phyloP scores from a whole-genome alignment of 345 rosid species.

The Arabidopsis suecica region DNA sequence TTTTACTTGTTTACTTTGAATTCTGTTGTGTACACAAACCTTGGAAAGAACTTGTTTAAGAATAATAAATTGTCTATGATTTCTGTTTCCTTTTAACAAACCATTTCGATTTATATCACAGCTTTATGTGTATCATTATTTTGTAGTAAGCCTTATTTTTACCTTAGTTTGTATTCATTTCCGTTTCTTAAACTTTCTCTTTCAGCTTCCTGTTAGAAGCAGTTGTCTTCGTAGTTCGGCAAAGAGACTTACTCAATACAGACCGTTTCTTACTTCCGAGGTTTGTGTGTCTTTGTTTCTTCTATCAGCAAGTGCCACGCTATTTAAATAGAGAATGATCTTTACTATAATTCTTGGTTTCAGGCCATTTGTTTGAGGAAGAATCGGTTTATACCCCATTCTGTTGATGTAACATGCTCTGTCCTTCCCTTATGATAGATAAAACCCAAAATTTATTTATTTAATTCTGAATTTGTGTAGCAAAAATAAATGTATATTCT shows the following conservation, averaged over 20 bases:
- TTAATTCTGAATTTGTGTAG: conserved; percentile 28
- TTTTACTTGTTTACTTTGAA: background rate
- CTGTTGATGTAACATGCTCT: conserved; percentile 54
- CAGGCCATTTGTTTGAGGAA: conserved; percentile 60
- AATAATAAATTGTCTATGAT: background rate
- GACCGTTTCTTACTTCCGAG: conserved; percentile 57
- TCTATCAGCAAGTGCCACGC: background rate
- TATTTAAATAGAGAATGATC: background rate
- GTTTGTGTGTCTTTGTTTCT: conserved; percentile 49
- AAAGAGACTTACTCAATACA: conserved; percentile 50
- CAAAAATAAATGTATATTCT: conserved; percentile 15
- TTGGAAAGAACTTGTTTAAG: background rate
- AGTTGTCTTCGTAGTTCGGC: conserved; percentile 49
- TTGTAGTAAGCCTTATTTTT: background rate
- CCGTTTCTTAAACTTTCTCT: background rate
- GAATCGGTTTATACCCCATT: conserved; percentile 46
- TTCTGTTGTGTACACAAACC: background rate
- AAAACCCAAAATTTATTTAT: background rate
- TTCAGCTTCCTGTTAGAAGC: conserved; percentile 52
- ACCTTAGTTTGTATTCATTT: background rate
- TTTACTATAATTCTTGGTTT: conserved; percentile 4
- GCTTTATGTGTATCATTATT: background rate
- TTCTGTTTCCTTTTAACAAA: conserved; percentile 3
- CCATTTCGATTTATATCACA: too few relatives aligned
- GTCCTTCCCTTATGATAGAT: conserved; percentile 5